Evolutionary conservation across 164 flowering plant species (phyloP), one percentile per base, ranked within the genome.

Genomic region (Chloranthus sessilifolius): DNA sequence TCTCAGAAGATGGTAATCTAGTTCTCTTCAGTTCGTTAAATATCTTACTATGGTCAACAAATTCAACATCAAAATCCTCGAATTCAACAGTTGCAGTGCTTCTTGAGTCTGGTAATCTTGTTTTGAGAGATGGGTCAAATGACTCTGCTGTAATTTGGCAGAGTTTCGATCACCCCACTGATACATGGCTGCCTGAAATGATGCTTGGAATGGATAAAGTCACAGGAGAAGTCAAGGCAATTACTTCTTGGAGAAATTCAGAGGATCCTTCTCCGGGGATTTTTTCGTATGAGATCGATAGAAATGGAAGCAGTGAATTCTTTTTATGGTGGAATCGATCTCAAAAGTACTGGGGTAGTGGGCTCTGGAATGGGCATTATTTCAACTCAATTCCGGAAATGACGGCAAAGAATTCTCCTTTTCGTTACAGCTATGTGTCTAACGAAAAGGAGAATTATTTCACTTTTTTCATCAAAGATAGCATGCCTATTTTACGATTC

Each of bases 1-100:
- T 74, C 24, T 35, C 43, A 15, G 58, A 52, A 3, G 55, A 71
- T 55, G 86, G 85, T 7, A 52, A 43, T 12, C 33, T 59, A 37
- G 63, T 59, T 19, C 33, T 59, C n/a, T 16, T 50, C 15, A 17
- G 25, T 9, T n/a, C 51, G 41, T 58, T 72, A 7, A 21, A 42
- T 2, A 14, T 3, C 7, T 28, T 17, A 10, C 12, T 59, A 19
- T 59, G 63, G 63, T 51, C 56, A 0, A 51, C 56, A 7, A 51
- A 59, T 37, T 30, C 33, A 9, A 28, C 54, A 2, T 39, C 44
- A 36, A 8, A 7, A 16, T 5, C 26, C 26, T 21, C 52, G 16
- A 50, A 16, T 34, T 34, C 56, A 6, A 39, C 43, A 1, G 22
- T 24, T 24, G 50, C 27, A 2, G 56, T 33, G 23, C 46, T 64